These are phyloP conservation scores for Amanita pseudoporphyria DNA, from an alignment of 768 basidiomycete genomes.

Conservation along the genomic window DNA sequence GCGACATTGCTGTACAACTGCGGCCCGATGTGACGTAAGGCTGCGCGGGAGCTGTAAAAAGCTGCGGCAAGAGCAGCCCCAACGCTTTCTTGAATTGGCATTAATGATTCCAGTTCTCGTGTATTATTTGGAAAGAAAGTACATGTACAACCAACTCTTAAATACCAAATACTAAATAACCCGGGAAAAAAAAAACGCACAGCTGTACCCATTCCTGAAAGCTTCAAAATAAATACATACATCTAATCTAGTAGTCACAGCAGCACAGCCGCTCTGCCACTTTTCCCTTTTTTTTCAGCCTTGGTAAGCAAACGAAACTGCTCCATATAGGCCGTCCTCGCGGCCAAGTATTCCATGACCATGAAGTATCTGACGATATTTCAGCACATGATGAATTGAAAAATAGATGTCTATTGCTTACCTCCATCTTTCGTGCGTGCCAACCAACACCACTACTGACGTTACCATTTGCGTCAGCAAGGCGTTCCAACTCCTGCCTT, in stretches of 20 bases:
- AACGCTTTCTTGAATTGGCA: too few species aligned
- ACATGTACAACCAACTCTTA: too few species aligned
- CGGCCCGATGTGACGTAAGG: neutral
- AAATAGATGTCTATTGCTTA: constrained; percentile 25
- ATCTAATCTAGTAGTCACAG: neutral
- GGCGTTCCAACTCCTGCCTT: constrained; percentile 56
- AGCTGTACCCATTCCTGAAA: neutral
- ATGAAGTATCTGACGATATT: constrained; percentile 55
- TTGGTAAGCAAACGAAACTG: constrained; percentile 91
- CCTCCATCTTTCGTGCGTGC: constrained; percentile 97
- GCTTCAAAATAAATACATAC: neutral
- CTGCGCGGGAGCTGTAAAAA: neutral
- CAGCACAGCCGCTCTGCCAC: neutral
- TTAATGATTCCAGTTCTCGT: too few species aligned
- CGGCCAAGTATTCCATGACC: constrained; percentile 87
- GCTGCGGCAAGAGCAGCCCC: too few species aligned
- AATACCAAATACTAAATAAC: too few species aligned
- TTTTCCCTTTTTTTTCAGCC: constrained; percentile 35
- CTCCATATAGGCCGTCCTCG: constrained; percentile 90
- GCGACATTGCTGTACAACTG: too few species aligned
- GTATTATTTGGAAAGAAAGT: too few species aligned
- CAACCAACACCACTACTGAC: constrained; percentile 91
- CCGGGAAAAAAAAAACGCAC: too few species aligned
- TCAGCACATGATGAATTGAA: neutral
- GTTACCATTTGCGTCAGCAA: constrained; percentile 78